Evolutionary conservation across 208 protist genomes (phyloP), one percentile per base, ranked within the genome.

Genomic region (Trypanosoma congolense): DNA sequence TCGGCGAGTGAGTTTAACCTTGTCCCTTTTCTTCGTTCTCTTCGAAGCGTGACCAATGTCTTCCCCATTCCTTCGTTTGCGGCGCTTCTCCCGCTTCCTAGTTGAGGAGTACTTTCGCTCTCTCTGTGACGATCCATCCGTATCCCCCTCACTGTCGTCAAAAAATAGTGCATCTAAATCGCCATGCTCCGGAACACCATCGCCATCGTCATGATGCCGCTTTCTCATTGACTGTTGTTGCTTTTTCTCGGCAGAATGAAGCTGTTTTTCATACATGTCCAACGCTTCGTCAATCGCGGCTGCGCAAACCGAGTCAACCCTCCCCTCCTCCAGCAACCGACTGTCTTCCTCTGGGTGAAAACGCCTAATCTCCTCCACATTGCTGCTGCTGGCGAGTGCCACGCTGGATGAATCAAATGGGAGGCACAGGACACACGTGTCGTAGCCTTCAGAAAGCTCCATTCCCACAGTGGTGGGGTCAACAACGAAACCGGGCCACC

Each of bases 401-500:
- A 84, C 54, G 21, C 63, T 80, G 3, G 78, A 61, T 4, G 80
- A 64, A 12, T 55, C 22, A 43, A 63, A 77, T 3, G 82, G 82
- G 10, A 87, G 46, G 58, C 78, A 93, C 51, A 86, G 52, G 5
- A 93, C 75, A 26, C 71, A 77, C 12, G 75, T 35, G 46, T 86
- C 75, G 46, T 57, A 66, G n/a, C 71, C 79, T 24, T 64, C 71
- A 43, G 65, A 75, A 16, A 79, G 46, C 25, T 62, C 54, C 53
- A 67, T 48, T 24, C 60, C 69, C 21, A 63, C 21, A 19, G 44
- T 44, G 1, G 45, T 46, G 2, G 81, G 72, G 61, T 90, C 82
- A 0, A 83, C 18, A 22, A 93, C 73, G 1, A 87, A 49, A 3
- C 74, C 79, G 0, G 86, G 86, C 83, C 86, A 93, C 83, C 86